phyloP scores from a whole-genome alignment of 495 filamentous ascomycete genomes.

The Apiosordaria backusii region DNA sequence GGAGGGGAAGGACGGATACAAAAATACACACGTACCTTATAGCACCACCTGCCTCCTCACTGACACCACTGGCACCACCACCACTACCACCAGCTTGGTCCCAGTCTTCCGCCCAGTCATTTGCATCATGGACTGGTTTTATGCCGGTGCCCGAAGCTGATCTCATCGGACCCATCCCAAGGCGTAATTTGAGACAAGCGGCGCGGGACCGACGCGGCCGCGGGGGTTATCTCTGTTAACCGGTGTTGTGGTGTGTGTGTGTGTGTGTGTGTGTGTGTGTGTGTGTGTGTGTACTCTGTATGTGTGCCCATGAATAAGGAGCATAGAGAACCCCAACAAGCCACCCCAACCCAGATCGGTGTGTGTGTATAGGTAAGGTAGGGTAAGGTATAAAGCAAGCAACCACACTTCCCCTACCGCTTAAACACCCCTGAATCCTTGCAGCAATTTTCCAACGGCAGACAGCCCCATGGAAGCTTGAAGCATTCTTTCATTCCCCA shows the following conservation, averaged over 20 bases:
- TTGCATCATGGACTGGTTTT: not conserved
- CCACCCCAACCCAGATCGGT: not conserved
- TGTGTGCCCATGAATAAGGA: not conserved
- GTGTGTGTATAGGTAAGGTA: not conserved
- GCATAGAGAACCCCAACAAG: not conserved
- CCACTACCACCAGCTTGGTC: not conserved
- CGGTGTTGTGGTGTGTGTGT: not conserved
- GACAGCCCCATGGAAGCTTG: not conserved
- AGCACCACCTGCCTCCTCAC: slow-evolving; percentile 1
- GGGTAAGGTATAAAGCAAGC: too few species aligned
- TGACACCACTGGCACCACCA: not conserved
- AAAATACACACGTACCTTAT: not conserved
- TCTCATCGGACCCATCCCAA: slow-evolving; percentile 18
- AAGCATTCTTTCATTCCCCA: not conserved
- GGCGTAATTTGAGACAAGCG: slow-evolving; percentile 21
- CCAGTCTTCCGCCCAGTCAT: not conserved
- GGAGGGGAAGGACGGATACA: not conserved
- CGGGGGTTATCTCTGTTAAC: not conserved
- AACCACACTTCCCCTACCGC: not conserved
- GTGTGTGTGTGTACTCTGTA: not conserved
- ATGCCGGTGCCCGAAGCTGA: slow-evolving; percentile 6
- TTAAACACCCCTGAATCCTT: not conserved
- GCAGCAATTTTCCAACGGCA: not conserved
- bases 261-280: not conserved
- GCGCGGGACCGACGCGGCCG: slow-evolving; percentile 2